phyloP scores from a whole-genome alignment of 2,329 filamentous ascomycete genomes.

The Cercospora zeina region DNA sequence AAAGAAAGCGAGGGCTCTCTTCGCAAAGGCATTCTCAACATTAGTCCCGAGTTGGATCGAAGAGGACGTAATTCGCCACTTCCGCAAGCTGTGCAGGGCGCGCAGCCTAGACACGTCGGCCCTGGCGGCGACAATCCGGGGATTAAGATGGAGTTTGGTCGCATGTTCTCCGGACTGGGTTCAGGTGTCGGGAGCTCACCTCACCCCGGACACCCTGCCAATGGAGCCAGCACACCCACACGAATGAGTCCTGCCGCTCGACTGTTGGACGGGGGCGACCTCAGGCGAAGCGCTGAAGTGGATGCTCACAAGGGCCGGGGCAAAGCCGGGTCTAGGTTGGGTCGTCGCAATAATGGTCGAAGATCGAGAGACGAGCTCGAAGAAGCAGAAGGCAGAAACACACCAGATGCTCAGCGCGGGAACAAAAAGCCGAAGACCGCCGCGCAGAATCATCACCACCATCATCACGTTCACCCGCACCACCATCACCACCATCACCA shows the following conservation, averaged over 20 bases:
- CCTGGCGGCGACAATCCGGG: slow-evolving; percentile 74
- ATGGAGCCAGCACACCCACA: slow-evolving; percentile 57
- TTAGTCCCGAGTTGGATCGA: slow-evolving; percentile 72
- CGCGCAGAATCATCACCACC: slow-evolving; percentile 55
- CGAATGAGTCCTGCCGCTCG: slow-evolving; percentile 37
- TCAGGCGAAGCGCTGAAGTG: slow-evolving; percentile 29
- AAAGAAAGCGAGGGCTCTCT: slow-evolving; percentile 45
- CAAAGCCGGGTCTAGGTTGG: slow-evolving; percentile 45
- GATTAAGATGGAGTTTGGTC: slow-evolving; percentile 92
- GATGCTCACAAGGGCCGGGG: slow-evolving; percentile 42
- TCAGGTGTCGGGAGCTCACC: slow-evolving; percentile 62
- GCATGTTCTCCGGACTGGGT: slow-evolving; percentile 93
- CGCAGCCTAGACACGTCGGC: slow-evolving; percentile 75
- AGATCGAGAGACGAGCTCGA: slow-evolving; percentile 76
- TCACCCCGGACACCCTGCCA: slow-evolving; percentile 49
- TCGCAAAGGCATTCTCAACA: slow-evolving; percentile 66
- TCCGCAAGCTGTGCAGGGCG: slow-evolving; percentile 90
- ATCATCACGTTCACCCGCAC: slow-evolving; percentile 57
- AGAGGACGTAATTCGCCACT: slow-evolving; percentile 83
- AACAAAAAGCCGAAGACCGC: slow-evolving; percentile 60
- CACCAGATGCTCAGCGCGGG: slow-evolving; percentile 56
- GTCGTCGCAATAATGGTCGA: slow-evolving; percentile 56
- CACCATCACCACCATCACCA: slow-evolving; percentile 40
- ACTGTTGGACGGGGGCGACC: slow-evolving; percentile 36
- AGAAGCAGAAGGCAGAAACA: slow-evolving; percentile 53